These are phyloP conservation scores for Boletellus ananiceps DNA, from an alignment of 768 basidiomycete species.

Conservation along the genomic window DNA sequence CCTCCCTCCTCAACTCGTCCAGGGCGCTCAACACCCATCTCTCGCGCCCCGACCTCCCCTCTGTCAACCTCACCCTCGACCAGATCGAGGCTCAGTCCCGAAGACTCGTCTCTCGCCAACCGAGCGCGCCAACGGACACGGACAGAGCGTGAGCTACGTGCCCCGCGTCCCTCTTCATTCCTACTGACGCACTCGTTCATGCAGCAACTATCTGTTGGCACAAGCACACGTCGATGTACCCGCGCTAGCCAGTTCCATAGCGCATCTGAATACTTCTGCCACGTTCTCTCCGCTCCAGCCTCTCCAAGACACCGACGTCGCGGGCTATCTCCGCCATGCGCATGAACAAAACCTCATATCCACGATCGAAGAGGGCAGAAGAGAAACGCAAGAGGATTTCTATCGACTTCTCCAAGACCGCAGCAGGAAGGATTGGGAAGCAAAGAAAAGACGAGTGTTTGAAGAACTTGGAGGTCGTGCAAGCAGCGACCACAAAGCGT, in stretches of 20 bases:
- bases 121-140: conserved; percentile 55
- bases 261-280: conserved; percentile 71
- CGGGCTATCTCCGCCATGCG: conserved; percentile 90
- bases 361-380: conserved; percentile 86
- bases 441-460: conserved; percentile 83
- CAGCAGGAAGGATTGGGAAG: conserved; percentile 81
- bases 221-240: conserved; percentile 92
- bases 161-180: conserved; percentile 4
- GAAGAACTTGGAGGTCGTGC: conserved; percentile 80
- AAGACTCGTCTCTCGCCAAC: conserved; percentile 71
- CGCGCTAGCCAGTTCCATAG: conserved; percentile 78
- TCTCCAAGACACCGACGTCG: conserved; percentile 89
- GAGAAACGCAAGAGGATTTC: conserved; percentile 81
- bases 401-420: conserved; percentile 76
- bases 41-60: conserved; percentile 75
- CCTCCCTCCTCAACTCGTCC: conserved; percentile 66
- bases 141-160: conserved; percentile 62
- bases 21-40: conserved; percentile 74
- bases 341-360: conserved; percentile 94
- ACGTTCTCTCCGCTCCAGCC: conserved; percentile 90
- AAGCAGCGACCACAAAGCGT: conserved; percentile 48
- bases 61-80: conserved; percentile 85
- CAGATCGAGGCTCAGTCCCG: conserved; percentile 94
- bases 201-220: conserved; percentile 86
- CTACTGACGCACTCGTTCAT: conserved; percentile 1